Base-by-base conservation (phyloP, 202 grass and related monocot species). In the Panicum virgatum region DNA sequence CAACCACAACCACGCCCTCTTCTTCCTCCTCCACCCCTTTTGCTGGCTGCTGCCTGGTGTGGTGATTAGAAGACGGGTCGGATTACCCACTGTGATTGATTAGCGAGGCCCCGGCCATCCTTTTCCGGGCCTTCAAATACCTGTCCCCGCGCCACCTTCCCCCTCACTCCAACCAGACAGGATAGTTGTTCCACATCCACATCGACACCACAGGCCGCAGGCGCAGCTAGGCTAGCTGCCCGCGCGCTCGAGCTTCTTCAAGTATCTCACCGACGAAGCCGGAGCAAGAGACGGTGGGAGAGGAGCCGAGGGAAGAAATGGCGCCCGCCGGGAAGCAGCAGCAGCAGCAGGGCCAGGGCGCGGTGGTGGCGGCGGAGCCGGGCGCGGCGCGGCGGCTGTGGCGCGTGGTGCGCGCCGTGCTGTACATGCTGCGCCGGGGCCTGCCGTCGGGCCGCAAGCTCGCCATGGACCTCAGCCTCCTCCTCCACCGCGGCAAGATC, bases 361-460 rank as follows among this genome's bases (percentile, higher is more conserved):
- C 16, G 16, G 6, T 39, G 4, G 16, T 36, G 7, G 2, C 34
- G 18, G 51, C 80, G 62, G 90, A 86, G 50, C 59, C 83, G 15
- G 46, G 77, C 19, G 67, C 83, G 75, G 82, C 86, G 60, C 80
- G 86, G 85, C 86, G 92, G 66, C 42, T 95, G 69, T 93, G 92
- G 90, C 86, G 85, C 9, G 88, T 93, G 45, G 63, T 91, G 7
- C 79, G 95, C n/a, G 86, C 88, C 43, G 88, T 88, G 71, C 92
- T 92, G 36, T 95, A 85, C 96, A 90, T 98, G 96, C 74, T 98
- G 30, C 90, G 90, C 0, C 89, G 87, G 0, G 92, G 90, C 77
- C 27, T 85, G 16, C 82, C 82, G 62, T 83, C 86, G 16, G 92
- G 90, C 11, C 85, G 91, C 22, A 98, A 98, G 89, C 81, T 98